Evolutionary conservation across 2,329 filamentous ascomycete genomes (phyloP), one percentile per base, ranked within the genome.

Genomic region (Aspergillus novofumigatus): DNA sequence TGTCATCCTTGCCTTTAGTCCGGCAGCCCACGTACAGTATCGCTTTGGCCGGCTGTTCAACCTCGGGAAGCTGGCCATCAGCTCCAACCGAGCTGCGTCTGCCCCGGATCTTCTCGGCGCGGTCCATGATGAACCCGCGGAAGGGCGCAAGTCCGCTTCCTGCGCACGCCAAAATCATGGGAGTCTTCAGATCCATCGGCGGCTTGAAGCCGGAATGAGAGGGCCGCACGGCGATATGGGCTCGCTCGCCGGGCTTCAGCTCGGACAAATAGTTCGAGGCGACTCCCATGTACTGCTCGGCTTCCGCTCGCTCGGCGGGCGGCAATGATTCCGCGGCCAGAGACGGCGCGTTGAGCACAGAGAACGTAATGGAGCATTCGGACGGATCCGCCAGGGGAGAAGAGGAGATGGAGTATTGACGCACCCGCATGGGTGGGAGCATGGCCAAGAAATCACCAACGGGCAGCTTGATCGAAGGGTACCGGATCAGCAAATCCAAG

Each of bases 341-440:
- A 0, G 85, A 81, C 0, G 82, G 81, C 2, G 77, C 77, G 50
- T 86, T 80, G 52, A 90, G 79, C 1, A 92, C 81, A 3, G 81
- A 81, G 74, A 88, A 91, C 3, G 88, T 91, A 26, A 92, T 79
- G 0, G 86, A 86, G 52, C 83, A 81, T 56, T 78, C 78, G 10
- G 74, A 76, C 0, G 83, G 78, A 59, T 86, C 80, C 60, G 77
- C 78, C 0, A 90, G 78, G 0, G 89, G 87, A 0, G 88, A 90
- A 0, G 88, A 91, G 0, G 89, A 91, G 67, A 92, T 91, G 32
- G 86, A 90, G 77, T 92, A 92, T 70, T 90, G 87, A n/a, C 89
- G 83, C 42, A 90, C 81, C 28, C 89, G 85, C 86, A 94, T 90
- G 0, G 89, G 87, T 1, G 88, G 88, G 0, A 92, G 81, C 80